Percentiles rank a stretch among this genome's conserved stretches.
Evolutionary conservation across 2,329 filamentous ascomycete species (phyloP).

Genomic region (Pyricularia grisea): DNA sequence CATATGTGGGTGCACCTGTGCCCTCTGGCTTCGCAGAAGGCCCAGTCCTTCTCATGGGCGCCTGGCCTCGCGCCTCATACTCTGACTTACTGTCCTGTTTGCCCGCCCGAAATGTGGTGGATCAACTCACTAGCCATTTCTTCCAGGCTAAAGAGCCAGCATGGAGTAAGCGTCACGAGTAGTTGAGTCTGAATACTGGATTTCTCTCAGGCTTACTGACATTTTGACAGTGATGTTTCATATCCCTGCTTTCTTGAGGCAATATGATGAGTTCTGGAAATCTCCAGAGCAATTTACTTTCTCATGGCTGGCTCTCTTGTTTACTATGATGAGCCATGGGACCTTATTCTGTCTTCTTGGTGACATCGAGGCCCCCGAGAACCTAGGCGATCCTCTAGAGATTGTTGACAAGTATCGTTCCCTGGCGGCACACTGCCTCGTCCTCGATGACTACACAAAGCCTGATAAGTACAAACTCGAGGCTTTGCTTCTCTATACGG

Average conservation of each 20-base stretch:
- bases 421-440: conserved; percentile 18
- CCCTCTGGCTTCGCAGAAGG: conserved; percentile 8
- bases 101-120: conserved; percentile 12
- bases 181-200: not conserved
- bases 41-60: conserved; percentile 13
- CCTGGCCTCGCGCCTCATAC: conserved; percentile 9
- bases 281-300: conserved; percentile 11
- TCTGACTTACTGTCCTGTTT: conserved; percentile 11
- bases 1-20: conserved; percentile 6
- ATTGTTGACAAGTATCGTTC: conserved; percentile 15
- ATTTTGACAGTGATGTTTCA: conserved; percentile 25
- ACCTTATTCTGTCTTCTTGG: conserved; percentile 16
- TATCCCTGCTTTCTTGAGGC: conserved; percentile 26
- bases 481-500: conserved; percentile 18
- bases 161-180: conserved; percentile 3
- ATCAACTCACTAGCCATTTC: conserved; percentile 15
- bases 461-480: conserved; percentile 18
- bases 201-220: not conserved
- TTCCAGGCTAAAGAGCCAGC: conserved; percentile 16
- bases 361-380: conserved; percentile 12
- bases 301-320: conserved; percentile 21
- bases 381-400: conserved; percentile 11
- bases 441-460: conserved; percentile 20
- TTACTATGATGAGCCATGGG: conserved; percentile 19
- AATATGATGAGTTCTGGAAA: conserved; percentile 21